phyloP scores from a whole-genome alignment of 345 rosid genomes.

The Geranium brycei region DNA sequence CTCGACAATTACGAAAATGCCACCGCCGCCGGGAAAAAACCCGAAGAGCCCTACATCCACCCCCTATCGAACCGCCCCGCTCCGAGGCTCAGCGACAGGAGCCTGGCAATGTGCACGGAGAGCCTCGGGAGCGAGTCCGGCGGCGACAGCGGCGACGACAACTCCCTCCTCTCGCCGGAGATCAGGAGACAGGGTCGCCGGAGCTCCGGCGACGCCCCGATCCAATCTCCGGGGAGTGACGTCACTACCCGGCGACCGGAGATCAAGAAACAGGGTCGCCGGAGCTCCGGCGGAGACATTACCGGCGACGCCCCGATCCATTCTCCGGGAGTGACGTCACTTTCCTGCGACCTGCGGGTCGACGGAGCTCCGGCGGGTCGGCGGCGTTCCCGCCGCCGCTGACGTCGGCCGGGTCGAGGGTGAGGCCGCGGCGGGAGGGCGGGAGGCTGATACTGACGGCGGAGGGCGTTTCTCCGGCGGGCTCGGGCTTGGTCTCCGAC shows the following conservation, averaged over 20 bases:
- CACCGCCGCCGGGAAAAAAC: conserved; percentile 9
- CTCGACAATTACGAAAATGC: conserved; percentile 13
- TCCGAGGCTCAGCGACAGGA: conserved; percentile 38
- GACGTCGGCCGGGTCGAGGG: conserved; percentile 24
- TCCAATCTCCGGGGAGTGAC: too few relatives aligned
- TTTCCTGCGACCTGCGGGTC: too few relatives aligned
- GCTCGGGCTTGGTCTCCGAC: conserved; percentile 41
- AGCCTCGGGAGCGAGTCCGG: conserved; percentile 59
- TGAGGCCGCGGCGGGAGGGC: conserved; percentile 41
- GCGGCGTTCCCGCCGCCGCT: conserved; percentile 70
- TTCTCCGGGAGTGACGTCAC: too few relatives aligned
- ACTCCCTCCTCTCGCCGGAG: conserved; percentile 1
- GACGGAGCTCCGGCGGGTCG: conserved; percentile 6
- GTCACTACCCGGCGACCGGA: too few relatives aligned
- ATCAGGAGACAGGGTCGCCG: not conserved
- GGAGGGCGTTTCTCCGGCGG: conserved; percentile 21
- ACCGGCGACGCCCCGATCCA: too few relatives aligned
- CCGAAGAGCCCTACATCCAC: conserved; percentile 31
- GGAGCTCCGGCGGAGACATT: too few relatives aligned
- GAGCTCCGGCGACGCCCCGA: too few relatives aligned
- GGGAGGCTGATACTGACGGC: conserved; percentile 68
- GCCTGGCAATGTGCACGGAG: conserved; percentile 87
- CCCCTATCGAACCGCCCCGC: conserved; percentile 39
- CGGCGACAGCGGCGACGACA: conserved; percentile 16
- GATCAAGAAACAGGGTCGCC: not conserved